Base-by-base conservation (phyloP, 1,139 yeast genomes). In the Zygosaccharomyces pseudobailii region DNA sequence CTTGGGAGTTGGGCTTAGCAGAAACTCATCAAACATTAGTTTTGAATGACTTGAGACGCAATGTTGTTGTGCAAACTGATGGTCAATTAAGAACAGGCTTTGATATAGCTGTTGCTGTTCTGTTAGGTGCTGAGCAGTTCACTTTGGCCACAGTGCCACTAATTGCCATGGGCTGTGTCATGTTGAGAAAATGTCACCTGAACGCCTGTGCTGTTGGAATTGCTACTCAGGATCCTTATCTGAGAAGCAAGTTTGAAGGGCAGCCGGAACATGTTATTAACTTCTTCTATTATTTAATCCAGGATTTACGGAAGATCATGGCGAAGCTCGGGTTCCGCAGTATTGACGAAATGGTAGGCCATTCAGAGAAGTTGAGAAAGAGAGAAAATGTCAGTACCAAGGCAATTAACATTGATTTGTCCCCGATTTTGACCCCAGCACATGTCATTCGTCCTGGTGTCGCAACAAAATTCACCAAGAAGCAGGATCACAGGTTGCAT, bases 231-330 rank as follows among this genome's bases (percentile, higher is more conserved):
- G 97, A 92, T 69, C 97, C 97, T 27, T 88, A 83, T 57, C 78
- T 92, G 60, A 83, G 98, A 71, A 80, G 80, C 72, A 92, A 90
- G 71, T 92, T 92, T 71, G 78, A 80, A 62, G 98, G 98, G 65
- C 90, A 97, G 49, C 98, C 98, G 46, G 98, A 92, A 71, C 97
- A 92, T 65, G 97, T 92, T 51, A 90, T 92, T 71, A 92, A 92
- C 76, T 92, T 92, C 76, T 92, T 92, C 78, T 92, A 85, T 74
- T 92, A 90, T 71, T 76, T 92, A 68, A 84, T 97, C 48, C 88
- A 89, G 62, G 98, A 92, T 70, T 80, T 92, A 66, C 82, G 98
- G 68, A 80, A 77, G 51, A 84, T 87, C 63, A 92, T 92, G 98
- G 96, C 97, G 44, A 78, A 81, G 64, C 80, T 92, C 55, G 98